A percentile compares a stretch with the other conserved stretches of the same genome.
Evolutionary conservation across 305 asterid species (phyloP).

Genomic region (Fraxinus floribunda): DNA sequence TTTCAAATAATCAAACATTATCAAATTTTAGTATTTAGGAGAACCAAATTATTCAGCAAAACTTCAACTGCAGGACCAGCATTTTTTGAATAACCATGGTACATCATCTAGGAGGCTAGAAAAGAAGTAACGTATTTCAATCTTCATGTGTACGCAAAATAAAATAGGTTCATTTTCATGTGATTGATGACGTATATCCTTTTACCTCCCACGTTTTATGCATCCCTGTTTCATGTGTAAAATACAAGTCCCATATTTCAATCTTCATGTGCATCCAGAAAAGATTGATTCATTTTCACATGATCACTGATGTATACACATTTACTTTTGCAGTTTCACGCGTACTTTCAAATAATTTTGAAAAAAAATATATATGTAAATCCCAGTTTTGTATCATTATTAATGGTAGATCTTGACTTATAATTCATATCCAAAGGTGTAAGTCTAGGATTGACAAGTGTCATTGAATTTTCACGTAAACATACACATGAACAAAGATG

Average conservation of each 20-base stretch:
- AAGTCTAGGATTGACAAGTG: conserved; percentile 15
- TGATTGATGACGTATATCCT: not conserved
- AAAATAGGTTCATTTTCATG: not conserved
- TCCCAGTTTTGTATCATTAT: not conserved
- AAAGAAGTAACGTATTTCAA: not conserved
- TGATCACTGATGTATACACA: conserved; percentile 5
- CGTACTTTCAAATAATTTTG: not conserved
- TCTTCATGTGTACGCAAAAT: not conserved
- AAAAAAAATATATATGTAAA: not conserved
- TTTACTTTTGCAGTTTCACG: not conserved
- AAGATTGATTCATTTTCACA: conserved; percentile 10
- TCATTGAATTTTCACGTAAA: not conserved
- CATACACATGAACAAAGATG: conserved; percentile 9
- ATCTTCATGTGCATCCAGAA: not conserved
- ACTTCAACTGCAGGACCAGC: not conserved
- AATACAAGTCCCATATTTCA: not conserved
- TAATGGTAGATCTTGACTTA: not conserved
- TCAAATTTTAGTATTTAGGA: conserved; percentile 2
- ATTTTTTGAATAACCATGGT: not conserved
- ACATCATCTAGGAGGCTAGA: not conserved
- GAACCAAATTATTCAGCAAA: not conserved
- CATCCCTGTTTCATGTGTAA: not conserved
- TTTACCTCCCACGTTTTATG: not conserved
- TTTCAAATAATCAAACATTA: not conserved
- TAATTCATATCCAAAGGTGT: not conserved